Percentiles rank a stretch among this genome's conserved stretches.
Evolutionary conservation across 257 asterid species (phyloP).

Genomic region (Przewalskia tangutica): DNA sequence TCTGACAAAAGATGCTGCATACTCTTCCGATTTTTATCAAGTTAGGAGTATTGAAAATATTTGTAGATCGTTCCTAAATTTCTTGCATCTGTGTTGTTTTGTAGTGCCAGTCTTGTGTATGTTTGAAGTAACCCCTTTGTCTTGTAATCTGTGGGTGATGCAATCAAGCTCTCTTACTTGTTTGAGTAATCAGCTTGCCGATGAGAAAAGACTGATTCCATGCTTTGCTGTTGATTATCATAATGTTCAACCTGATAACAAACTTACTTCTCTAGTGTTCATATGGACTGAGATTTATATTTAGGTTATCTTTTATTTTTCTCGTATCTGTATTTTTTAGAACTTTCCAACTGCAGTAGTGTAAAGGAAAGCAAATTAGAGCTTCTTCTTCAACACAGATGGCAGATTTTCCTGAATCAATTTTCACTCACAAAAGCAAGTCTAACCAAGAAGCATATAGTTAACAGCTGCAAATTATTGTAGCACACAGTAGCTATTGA

Average conservation of each 20-base stretch:
- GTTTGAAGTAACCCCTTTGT: not conserved
- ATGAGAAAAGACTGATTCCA: not conserved
- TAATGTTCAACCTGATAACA: not conserved
- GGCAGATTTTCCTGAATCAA: not conserved
- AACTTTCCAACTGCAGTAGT: not conserved
- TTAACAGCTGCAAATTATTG: not conserved
- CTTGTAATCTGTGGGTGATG: not conserved
- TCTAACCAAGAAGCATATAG: no score
- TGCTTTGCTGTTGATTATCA: not conserved
- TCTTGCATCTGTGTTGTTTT: not conserved
- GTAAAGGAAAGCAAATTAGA: not conserved
- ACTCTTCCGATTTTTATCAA: not conserved
- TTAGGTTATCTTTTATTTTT: not conserved
- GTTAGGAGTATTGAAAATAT: not conserved
- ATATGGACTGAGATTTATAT: not conserved
- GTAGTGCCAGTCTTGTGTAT: not conserved
- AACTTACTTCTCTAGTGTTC: not conserved
- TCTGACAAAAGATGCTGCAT: not conserved
- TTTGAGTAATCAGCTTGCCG: not conserved
- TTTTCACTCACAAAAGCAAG: not conserved
- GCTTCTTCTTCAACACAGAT: not conserved
- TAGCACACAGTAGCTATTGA: not conserved
- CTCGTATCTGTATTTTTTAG: not conserved
- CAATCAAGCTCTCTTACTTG: not conserved
- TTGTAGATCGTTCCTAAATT: not conserved